Conservation (phyloP, 2,329 filamentous ascomycete species). For the Aspergillus arachidicola region DNA sequence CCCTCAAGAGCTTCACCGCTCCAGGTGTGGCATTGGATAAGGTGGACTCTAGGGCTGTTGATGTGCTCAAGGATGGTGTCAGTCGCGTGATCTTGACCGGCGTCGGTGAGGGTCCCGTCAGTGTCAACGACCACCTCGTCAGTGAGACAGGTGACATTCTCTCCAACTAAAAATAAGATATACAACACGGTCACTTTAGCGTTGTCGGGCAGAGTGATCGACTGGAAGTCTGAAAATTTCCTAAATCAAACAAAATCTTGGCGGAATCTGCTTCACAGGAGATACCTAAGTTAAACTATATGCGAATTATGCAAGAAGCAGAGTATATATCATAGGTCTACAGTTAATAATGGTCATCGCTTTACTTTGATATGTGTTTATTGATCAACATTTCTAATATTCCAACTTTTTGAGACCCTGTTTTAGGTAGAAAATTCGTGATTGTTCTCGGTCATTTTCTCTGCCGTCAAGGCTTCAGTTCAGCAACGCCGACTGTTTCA, state of each 20-base stretch:
- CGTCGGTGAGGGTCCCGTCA: conserved; percentile 85
- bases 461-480: conserved; percentile 22
- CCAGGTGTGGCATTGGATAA: conserved; percentile 64
- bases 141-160: conserved; percentile 62
- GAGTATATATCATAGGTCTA: background rate
- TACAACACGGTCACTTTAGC: background rate
- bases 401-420: background rate
- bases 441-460: background rate
- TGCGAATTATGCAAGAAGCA: background rate
- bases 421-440: background rate
- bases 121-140: conserved; percentile 76
- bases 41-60: conserved; percentile 56
- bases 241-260: background rate
- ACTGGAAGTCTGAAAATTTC: background rate
- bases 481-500: conserved; percentile 44
- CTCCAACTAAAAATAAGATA: conserved; percentile 12
- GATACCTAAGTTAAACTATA: background rate
- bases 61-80: conserved; percentile 74
- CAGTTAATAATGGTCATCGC: background rate
- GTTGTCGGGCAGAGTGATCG: background rate
- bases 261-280: background rate
- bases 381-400: background rate
- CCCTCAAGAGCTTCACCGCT: conserved; percentile 53
- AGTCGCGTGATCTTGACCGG: conserved; percentile 87
- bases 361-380: background rate